phyloP scores from a whole-genome alignment of 2,329 filamentous ascomycete species.

The Paecilomyces variotii region DNA sequence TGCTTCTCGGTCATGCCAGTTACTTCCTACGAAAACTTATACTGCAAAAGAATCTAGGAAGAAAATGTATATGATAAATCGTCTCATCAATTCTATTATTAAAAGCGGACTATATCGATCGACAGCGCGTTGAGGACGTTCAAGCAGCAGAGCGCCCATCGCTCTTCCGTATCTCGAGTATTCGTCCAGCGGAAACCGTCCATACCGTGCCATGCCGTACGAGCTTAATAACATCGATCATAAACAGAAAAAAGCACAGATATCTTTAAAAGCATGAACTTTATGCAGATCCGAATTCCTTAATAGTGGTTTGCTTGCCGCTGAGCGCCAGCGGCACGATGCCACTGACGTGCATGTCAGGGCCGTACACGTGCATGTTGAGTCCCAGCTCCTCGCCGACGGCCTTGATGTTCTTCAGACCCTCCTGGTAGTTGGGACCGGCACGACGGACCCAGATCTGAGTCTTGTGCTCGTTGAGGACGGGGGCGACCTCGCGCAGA shows the following conservation, averaged over 20 bases:
- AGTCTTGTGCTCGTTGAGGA: slow-evolving; percentile 90
- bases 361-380: slow-evolving; percentile 84
- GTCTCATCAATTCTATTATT: not conserved
- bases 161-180: not conserved
- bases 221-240: not conserved
- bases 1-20: too few species aligned
- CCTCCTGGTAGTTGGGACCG: slow-evolving; percentile 98
- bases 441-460: slow-evolving; percentile 92
- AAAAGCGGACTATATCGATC: not conserved
- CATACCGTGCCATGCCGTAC: not conserved
- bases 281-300: slow-evolving; percentile 46
- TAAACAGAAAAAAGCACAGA: not conserved
- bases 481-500: slow-evolving; percentile 77
- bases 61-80: not conserved
- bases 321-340: slow-evolving; percentile 86
- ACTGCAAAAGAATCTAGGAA: not conserved
- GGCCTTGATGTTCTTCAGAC: slow-evolving; percentile 98
- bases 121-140: not conserved
- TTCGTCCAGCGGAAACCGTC: not conserved
- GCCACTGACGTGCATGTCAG: slow-evolving; percentile 82
- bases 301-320: slow-evolving; percentile 53
- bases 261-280: not conserved
- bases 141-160: not conserved
- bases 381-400: slow-evolving; percentile 90
- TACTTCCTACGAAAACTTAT: not conserved